phyloP scores from a whole-genome alignment of 495 filamentous ascomycete species.

The Neurospora sp. region DNA sequence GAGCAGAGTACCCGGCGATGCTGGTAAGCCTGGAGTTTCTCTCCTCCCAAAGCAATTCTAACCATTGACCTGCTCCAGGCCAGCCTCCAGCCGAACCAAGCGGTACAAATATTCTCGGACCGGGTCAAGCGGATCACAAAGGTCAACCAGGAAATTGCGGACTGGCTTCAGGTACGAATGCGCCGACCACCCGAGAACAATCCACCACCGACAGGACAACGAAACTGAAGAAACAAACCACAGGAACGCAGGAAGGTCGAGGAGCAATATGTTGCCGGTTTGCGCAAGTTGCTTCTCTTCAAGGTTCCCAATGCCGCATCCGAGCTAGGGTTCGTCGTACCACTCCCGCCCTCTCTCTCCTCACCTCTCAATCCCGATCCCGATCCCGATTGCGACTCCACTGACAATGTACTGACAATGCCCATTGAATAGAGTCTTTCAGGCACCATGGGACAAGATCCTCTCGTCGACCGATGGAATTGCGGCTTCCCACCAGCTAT shows the following conservation, averaged over 20 bases:
- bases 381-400: background rate
- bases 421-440: conserved; percentile 61
- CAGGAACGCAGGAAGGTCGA: conserved; percentile 91
- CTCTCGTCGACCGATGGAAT: conserved; percentile 67
- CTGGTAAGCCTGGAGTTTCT: conserved; percentile 54
- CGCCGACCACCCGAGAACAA: conserved; percentile 4
- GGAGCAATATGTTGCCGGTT: conserved; percentile 75
- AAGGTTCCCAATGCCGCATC: conserved; percentile 60
- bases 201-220: background rate
- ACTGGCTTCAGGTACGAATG: conserved; percentile 82
- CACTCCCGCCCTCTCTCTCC: background rate
- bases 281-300: conserved; percentile 70
- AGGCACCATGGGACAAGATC: conserved; percentile 86
- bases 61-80: conserved; percentile 40
- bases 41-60: background rate
- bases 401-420: background rate
- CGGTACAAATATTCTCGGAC: conserved; percentile 74
- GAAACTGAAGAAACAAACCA: conserved; percentile 15
- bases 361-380: background rate
- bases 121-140: conserved; percentile 78
- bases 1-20: conserved; percentile 91
- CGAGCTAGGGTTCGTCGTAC: conserved; percentile 66
- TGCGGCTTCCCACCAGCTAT: conserved; percentile 72
- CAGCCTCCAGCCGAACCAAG: conserved; percentile 73
- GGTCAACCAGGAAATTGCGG: conserved; percentile 85